Conservation (phyloP, 2,329 filamentous ascomycete species). For the Scytalidium sp. region DNA sequence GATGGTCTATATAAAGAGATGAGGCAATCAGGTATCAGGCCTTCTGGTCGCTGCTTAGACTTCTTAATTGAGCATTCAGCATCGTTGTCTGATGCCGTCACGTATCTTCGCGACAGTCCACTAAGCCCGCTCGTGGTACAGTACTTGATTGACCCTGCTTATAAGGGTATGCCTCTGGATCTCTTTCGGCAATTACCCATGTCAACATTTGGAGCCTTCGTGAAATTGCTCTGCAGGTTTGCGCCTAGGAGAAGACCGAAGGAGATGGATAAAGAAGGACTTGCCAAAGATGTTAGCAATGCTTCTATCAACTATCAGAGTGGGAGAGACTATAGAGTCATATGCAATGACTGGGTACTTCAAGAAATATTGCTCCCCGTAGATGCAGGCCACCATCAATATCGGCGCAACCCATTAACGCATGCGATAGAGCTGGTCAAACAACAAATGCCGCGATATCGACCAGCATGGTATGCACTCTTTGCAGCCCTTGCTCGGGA, state of each 20-base stretch:
- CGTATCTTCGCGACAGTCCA: constrained; percentile 47
- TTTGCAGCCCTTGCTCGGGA: constrained; percentile 35
- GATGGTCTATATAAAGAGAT: constrained; percentile 59
- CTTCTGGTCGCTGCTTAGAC: constrained; percentile 47
- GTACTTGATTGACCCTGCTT: constrained; percentile 11
- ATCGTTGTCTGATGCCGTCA: constrained; percentile 42
- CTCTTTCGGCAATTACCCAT: constrained; percentile 22
- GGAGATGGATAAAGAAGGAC: not conserved
- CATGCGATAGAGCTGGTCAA: constrained; percentile 14
- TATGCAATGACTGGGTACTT: not conserved
- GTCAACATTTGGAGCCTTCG: constrained; percentile 46
- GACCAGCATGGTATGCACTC: constrained; percentile 40
- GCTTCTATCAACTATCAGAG: not conserved
- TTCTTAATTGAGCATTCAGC: constrained; percentile 53
- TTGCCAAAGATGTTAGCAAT: not conserved
- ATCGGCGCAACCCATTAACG: constrained; percentile 5
- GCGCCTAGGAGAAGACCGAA: constrained; percentile 16
- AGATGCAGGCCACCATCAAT: not conserved
- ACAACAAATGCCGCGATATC: constrained; percentile 12
- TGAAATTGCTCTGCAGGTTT: constrained; percentile 46
- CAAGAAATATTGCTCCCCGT: not conserved
- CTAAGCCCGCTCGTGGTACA: constrained; percentile 15
- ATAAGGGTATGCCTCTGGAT: constrained; percentile 4
- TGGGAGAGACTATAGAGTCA: no score
- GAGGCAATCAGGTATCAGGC: constrained; percentile 43